Conservation (phyloP, 2,329 filamentous ascomycete species). For the Ophiocordyceps camponoti-rufipedis region DNA sequence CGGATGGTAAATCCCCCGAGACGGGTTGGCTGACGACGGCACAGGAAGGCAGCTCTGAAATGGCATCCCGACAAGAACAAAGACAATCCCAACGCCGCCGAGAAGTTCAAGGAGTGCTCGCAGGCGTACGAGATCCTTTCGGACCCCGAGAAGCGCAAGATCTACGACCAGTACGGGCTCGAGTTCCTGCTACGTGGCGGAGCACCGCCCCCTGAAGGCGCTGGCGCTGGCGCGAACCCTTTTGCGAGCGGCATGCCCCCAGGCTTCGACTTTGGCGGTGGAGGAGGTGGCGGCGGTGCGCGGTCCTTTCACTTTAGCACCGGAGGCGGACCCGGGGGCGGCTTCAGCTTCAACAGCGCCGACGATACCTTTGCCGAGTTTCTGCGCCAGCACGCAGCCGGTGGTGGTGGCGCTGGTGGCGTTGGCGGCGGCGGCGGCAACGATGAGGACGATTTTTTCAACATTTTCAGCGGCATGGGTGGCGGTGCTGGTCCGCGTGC, state of each 20-base stretch:
- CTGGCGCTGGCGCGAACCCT: conserved; percentile 35
- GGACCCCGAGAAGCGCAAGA: conserved; percentile 90
- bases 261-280: conserved; percentile 34
- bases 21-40: background rate
- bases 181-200: conserved; percentile 81
- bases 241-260: conserved; percentile 41
- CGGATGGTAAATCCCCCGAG: background rate
- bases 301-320: conserved; percentile 50
- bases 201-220: conserved; percentile 41
- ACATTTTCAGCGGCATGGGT: conserved; percentile 35
- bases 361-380: conserved; percentile 78
- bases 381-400: conserved; percentile 28
- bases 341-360: conserved; percentile 72
- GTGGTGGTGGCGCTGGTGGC: conserved; percentile 17
- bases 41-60: conserved; percentile 71
- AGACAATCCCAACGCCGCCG: conserved; percentile 64
- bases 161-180: conserved; percentile 86
- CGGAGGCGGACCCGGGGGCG: conserved; percentile 28
- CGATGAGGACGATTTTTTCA: conserved; percentile 28
- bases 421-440: background rate
- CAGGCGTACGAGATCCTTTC: conserved; percentile 97
- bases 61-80: conserved; percentile 98
- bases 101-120: conserved; percentile 96
- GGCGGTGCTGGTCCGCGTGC: conserved; percentile 14
- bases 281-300: conserved; percentile 23